A percentile compares a stretch with the other conserved stretches of the same genome.
Conservation (phyloP, 768 basidiomycete species). For the Boletus pseudopeckii region DNA sequence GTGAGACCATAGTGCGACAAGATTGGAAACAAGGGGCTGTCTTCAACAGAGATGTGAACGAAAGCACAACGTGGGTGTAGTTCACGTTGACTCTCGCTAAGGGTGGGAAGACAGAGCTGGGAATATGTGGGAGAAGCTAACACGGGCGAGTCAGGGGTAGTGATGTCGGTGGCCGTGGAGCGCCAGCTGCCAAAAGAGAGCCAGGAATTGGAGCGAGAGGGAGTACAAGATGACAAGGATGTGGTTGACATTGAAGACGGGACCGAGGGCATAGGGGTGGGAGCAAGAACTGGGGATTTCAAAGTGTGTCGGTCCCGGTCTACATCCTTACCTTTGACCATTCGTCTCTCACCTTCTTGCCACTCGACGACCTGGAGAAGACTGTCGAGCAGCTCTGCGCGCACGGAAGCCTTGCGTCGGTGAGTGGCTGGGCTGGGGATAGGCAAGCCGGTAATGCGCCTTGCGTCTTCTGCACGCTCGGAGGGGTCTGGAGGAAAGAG, state of each 20-base stretch:
- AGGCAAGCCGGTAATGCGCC: slow-evolving; percentile 26
- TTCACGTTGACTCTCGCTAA: slow-evolving; percentile 31
- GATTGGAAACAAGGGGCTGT: slow-evolving; percentile 35
- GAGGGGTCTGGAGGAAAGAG: slow-evolving; percentile 46
- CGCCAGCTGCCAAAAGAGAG: slow-evolving; percentile 42
- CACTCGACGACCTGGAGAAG: slow-evolving; percentile 44
- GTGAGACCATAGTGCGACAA: not conserved
- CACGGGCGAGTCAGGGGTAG: slow-evolving; percentile 33
- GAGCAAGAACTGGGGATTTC: slow-evolving; percentile 7
- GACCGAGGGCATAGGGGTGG: slow-evolving; percentile 16
- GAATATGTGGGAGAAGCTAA: slow-evolving; percentile 30
- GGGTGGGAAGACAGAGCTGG: slow-evolving; percentile 28
- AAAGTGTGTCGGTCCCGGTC: slow-evolving; percentile 27
- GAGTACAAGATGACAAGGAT: slow-evolving; percentile 26
- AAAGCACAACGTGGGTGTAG: slow-evolving; percentile 35
- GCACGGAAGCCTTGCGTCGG: slow-evolving; percentile 20
- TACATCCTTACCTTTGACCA: slow-evolving; percentile 40
- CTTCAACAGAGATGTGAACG: slow-evolving; percentile 34
- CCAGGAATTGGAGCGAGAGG: slow-evolving; percentile 41
- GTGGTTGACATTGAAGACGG: slow-evolving; percentile 23
- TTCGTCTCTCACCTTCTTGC: slow-evolving; percentile 37
- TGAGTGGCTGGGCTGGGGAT: slow-evolving; percentile 14
- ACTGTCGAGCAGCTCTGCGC: slow-evolving; percentile 40
- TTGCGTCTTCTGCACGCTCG: slow-evolving; percentile 32
- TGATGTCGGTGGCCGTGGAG: slow-evolving; percentile 36